Percentiles rank a stretch among this genome's conserved stretches.
These are phyloP conservation scores for Diversispora epigaea DNA, from an alignment of 192 early-diverging fungal species.

Conservation along the genomic window DNA sequence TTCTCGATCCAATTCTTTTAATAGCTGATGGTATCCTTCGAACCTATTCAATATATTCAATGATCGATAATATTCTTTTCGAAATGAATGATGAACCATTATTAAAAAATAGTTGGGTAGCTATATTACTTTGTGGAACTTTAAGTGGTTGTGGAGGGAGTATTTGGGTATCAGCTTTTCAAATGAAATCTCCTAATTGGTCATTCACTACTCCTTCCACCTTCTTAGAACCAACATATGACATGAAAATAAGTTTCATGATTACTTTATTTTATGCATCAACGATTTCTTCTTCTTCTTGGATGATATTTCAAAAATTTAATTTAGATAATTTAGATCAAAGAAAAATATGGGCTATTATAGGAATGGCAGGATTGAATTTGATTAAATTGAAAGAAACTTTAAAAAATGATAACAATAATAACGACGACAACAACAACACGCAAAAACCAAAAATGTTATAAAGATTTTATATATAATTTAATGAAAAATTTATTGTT, in stretches of 20 bases:
- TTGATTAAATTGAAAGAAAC: not conserved
- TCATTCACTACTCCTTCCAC: not conserved
- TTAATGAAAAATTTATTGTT: too few relatives aligned
- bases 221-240: conserved; percentile 19
- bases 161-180: conserved; percentile 8
- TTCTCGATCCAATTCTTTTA: conserved; percentile 12
- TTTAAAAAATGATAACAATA: too few relatives aligned
- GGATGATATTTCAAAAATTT: not conserved
- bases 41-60: conserved; percentile 3
- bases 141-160: conserved; percentile 19
- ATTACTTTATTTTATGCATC: conserved; percentile 18
- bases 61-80: not conserved
- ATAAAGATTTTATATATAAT: too few relatives aligned
- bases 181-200: conserved; percentile 1
- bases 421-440: too few relatives aligned
- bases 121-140: conserved; percentile 21
- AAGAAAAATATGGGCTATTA: conserved; percentile 7
- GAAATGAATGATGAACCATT: not conserved
- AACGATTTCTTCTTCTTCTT: not conserved
- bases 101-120: conserved; percentile 26
- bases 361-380: not conserved
- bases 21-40: not conserved
- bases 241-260: conserved; percentile 18
- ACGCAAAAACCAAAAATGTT: too few relatives aligned
- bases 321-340: not conserved